These are phyloP conservation scores for Carpinus viminea DNA, from an alignment of 306 rosid genomes.

Conservation along the genomic window DNA sequence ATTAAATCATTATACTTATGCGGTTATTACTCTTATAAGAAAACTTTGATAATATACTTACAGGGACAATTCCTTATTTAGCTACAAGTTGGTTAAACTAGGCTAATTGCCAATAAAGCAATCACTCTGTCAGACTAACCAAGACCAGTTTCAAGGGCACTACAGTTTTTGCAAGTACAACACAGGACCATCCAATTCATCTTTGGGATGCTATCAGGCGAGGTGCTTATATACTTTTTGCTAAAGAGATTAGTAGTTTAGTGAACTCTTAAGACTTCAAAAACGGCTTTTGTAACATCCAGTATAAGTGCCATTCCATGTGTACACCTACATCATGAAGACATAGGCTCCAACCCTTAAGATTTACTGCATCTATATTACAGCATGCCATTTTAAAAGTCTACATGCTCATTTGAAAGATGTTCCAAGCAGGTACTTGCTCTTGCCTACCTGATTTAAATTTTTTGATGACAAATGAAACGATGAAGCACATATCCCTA, in stretches of 20 bases:
- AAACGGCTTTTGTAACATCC: slow-evolving; percentile 1
- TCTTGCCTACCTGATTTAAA: slow-evolving; percentile 15
- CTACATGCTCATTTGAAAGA: background rate
- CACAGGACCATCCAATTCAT: slow-evolving; percentile 96
- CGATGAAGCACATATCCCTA: slow-evolving; percentile 13
- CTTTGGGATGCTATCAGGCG: slow-evolving; percentile 95
- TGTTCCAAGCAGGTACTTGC: slow-evolving; percentile 45
- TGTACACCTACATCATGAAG: background rate
- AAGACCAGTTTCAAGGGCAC: no score
- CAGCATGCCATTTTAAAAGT: background rate
- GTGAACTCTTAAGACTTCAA: background rate
- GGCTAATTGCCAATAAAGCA: no score
- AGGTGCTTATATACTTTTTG: slow-evolving; percentile 46
- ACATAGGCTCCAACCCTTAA: background rate
- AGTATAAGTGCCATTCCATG: background rate
- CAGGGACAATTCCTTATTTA: no score
- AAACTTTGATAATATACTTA: no score
- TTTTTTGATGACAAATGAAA: background rate
- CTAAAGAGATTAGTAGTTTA: background rate
- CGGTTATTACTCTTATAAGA: no score
- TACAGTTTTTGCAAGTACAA: slow-evolving; percentile 75
- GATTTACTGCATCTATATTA: background rate
- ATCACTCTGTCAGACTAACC: no score
- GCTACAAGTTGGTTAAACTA: no score
- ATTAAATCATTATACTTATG: no score